Conservation (phyloP, 352 stramenopile genomes). For the Globisporangium middletonii region DNA sequence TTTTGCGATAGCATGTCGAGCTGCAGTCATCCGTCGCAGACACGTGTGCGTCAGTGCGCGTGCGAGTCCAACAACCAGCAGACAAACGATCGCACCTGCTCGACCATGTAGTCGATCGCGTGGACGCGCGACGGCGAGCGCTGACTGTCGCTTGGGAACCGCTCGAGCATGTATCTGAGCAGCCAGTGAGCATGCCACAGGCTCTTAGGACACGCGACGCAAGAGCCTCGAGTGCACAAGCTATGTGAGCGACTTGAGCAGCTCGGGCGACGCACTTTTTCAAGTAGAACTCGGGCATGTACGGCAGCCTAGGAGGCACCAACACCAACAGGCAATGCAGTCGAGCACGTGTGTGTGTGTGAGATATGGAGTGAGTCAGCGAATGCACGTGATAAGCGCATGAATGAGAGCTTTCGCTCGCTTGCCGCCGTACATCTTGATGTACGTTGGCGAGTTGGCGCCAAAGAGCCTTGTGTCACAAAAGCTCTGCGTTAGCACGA, state of each 20-base stretch:
- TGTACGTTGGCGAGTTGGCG: constrained; percentile 30
- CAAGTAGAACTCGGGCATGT: constrained; percentile 70
- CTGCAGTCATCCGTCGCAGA: constrained; percentile 12
- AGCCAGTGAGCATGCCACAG: not conserved
- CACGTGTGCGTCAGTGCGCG: not conserved
- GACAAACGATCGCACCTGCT: constrained; percentile 29
- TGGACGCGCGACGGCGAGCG: constrained; percentile 20
- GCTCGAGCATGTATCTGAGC: constrained; percentile 46
- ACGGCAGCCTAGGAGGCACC: constrained; percentile 31
- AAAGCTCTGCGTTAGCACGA: constrained; percentile 64
- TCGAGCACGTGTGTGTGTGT: not conserved
- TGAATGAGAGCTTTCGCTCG: not conserved
- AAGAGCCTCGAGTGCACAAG: not conserved
- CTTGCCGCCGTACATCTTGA: constrained; percentile 36
- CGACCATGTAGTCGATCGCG: constrained; percentile 62
- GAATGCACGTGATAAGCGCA: not conserved
- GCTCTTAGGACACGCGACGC: not conserved
- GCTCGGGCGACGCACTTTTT: constrained; percentile 34
- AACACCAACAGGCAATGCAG: not conserved
- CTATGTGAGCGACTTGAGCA: not conserved
- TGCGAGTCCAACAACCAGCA: not conserved
- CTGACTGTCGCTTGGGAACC: constrained; percentile 32
- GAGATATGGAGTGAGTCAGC: not conserved
- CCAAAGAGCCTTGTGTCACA: constrained; percentile 42
- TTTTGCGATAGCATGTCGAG: constrained; percentile 51